Conservation (phyloP, 1,284 basidiomycete species). For the Omphalotus olearius region DNA sequence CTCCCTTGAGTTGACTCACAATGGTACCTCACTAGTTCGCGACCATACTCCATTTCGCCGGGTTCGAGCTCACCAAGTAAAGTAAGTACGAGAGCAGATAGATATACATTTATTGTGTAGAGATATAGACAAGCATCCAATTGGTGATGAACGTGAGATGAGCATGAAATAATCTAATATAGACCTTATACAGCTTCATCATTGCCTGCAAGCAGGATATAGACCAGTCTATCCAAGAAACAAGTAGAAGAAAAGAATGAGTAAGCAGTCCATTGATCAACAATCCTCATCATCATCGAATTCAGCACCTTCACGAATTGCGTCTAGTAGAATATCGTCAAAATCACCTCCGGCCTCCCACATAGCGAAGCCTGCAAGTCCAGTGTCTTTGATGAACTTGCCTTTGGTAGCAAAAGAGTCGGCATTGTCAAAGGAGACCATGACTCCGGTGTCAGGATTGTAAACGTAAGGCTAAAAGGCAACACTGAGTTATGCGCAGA, state of each 20-base stretch:
- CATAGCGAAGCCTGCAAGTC: conserved; percentile 50
- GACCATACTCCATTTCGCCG: conserved; percentile 46
- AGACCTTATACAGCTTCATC: not conserved
- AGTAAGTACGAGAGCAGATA: not conserved
- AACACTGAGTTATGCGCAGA: not conserved
- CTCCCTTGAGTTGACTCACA: not conserved
- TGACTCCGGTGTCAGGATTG: conserved; percentile 40
- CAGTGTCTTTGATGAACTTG: conserved; percentile 38
- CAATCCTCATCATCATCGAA: conserved; percentile 20
- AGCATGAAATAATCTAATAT: not conserved
- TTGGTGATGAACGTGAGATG: not conserved
- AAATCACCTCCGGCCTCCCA: conserved; percentile 58
- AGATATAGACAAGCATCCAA: not conserved
- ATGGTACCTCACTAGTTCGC: conserved; percentile 37
- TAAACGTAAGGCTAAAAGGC: conserved; percentile 60
- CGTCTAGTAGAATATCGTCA: conserved; percentile 44
- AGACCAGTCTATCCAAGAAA: not conserved
- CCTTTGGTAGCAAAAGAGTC: conserved; percentile 56
- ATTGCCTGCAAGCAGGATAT: not conserved
- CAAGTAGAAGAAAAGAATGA: not conserved
- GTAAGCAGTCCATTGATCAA: not conserved
- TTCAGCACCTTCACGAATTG: conserved; percentile 39
- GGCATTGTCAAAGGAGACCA: conserved; percentile 61
- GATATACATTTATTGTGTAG: conserved; percentile 1
- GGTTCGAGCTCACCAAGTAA: conserved; percentile 35